These are phyloP conservation scores for Aureobasidium sp. DNA, from an alignment of 2,329 filamentous ascomycete genomes.

Conservation along the genomic window DNA sequence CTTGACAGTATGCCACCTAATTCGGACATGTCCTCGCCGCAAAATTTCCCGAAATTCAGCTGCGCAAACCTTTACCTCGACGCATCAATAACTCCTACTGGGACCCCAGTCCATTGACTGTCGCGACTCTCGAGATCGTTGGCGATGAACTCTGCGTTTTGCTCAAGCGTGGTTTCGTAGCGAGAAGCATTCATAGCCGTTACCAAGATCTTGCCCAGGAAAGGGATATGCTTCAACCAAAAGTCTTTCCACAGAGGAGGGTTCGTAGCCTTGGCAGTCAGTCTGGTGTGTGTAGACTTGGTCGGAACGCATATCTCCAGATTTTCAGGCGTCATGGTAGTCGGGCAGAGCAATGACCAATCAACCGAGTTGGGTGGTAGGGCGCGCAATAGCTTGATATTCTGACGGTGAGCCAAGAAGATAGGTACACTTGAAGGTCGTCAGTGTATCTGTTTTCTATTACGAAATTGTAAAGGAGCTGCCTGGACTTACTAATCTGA, in stretches of 20 bases:
- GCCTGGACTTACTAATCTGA: constrained; percentile 29
- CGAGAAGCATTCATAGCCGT: constrained; percentile 26
- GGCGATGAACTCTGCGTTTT: constrained; percentile 39
- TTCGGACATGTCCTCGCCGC: too few species aligned
- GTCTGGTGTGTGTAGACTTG: constrained; percentile 21
- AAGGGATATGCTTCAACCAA: constrained; percentile 29
- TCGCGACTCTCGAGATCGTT: constrained; percentile 31
- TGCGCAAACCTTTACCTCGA: constrained; percentile 1
- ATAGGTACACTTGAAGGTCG: constrained; percentile 28
- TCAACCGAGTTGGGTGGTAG: constrained; percentile 27
- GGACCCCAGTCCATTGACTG: constrained; percentile 29
- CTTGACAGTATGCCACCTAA: too few species aligned
- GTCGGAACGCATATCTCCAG: constrained; percentile 27
- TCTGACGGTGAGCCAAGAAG: constrained; percentile 32
- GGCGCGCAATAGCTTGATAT: constrained; percentile 26
- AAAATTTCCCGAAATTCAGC: too few species aligned
- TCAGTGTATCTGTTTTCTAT: not conserved
- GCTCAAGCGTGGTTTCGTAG: constrained; percentile 35
- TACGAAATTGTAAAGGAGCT: not conserved
- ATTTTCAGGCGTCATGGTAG: constrained; percentile 32
- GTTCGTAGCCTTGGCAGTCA: constrained; percentile 27
- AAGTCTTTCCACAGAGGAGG: constrained; percentile 32
- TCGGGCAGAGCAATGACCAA: constrained; percentile 36
- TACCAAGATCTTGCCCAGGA: constrained; percentile 29
- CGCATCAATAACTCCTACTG: constrained; percentile 32